phyloP scores from a whole-genome alignment of 2,329 filamentous ascomycete species.

The Diaporthe velutina region DNA sequence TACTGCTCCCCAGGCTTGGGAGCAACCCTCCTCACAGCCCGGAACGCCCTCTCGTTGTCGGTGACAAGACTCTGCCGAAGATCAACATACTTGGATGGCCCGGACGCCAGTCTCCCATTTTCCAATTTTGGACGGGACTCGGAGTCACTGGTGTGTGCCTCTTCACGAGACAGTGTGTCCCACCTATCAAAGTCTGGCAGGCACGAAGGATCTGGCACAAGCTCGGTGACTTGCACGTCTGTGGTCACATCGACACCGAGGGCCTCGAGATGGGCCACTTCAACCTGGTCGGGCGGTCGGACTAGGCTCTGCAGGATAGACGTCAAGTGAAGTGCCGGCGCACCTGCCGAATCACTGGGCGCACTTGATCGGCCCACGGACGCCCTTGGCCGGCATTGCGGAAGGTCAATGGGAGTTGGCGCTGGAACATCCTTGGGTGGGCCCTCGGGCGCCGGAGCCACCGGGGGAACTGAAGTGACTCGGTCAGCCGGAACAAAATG shows the following conservation, averaged over 20 bases:
- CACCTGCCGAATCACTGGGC: constrained; percentile 14
- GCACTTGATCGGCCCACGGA: constrained; percentile 34
- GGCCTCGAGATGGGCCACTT: constrained; percentile 65
- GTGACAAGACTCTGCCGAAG: constrained; percentile 69
- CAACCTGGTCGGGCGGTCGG: constrained; percentile 62
- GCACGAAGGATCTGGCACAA: constrained; percentile 67
- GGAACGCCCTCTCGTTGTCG: constrained; percentile 70
- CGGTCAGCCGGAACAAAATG: constrained; percentile 32
- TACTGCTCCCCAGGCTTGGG: constrained; percentile 65
- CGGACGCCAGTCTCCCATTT: constrained; percentile 68
- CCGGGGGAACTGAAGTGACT: constrained; percentile 27
- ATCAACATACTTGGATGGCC: constrained; percentile 70
- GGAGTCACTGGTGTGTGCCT: constrained; percentile 62
- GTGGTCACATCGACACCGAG: constrained; percentile 68
- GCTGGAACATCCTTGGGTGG: constrained; percentile 67
- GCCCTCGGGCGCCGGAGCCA: constrained; percentile 42
- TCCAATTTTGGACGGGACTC: constrained; percentile 62
- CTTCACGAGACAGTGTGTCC: constrained; percentile 62
- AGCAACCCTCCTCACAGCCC: constrained; percentile 70
- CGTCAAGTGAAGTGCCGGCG: constrained; percentile 56
- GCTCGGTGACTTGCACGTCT: constrained; percentile 60
- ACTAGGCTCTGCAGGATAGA: constrained; percentile 66
- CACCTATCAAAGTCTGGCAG: constrained; percentile 68
- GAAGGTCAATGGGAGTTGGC: constrained; percentile 67
- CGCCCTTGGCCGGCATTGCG: constrained; percentile 54